Evolutionary conservation across 371 early-diverging fungal species (phyloP), one percentile per base, ranked within the genome.

Genomic region (Phascolomyces articulosus): DNA sequence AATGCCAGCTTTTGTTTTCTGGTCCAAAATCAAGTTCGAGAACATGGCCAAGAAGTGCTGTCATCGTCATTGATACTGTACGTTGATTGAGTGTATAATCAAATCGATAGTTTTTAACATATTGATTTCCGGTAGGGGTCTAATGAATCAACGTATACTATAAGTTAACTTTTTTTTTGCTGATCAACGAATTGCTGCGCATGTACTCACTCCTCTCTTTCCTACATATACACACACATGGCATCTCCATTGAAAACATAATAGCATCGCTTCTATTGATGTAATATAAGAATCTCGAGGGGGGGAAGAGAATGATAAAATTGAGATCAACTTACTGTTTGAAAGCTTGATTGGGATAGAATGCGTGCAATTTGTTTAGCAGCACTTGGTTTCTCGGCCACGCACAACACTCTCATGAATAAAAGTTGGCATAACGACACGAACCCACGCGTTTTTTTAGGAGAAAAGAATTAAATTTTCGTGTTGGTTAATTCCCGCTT

Each of bases 331-430:
- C 63, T 72, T 80, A 87, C 86, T 11, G 67, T 67, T 40, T 61
- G 57, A 38, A 49, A 70, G 9, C 44, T 24, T 2, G 77, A 74
- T 34, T 84, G 70, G 0, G 94, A 90, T n/a, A 98, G 77, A 23
- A 96, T 90, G 28, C 80, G 74, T 2, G 96, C 87, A n/a, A 98
- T 87, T n/a, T 92, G 82, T 75, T 94, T 97, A 18, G 99, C 91
- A 66, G 98, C 95, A 55, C 95, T 93, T 38, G 98, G 98, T 80
- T 99, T 99, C 74, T 99, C 99, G 60, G 99, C 99, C 41, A 99
- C 97, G 76, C 96, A 96, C 41, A 98, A 76, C 27, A 93, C 79
- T 66, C 78, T 82, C 89, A 89, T 90, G 6, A n/a, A n/a, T n/a
- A n/a, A n/a, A 51, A 51, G 26, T 51, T 51, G 26, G 11, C 51